phyloP scores from a whole-genome alignment of 495 filamentous ascomycete genomes.

The Aspergillus baeticus region DNA sequence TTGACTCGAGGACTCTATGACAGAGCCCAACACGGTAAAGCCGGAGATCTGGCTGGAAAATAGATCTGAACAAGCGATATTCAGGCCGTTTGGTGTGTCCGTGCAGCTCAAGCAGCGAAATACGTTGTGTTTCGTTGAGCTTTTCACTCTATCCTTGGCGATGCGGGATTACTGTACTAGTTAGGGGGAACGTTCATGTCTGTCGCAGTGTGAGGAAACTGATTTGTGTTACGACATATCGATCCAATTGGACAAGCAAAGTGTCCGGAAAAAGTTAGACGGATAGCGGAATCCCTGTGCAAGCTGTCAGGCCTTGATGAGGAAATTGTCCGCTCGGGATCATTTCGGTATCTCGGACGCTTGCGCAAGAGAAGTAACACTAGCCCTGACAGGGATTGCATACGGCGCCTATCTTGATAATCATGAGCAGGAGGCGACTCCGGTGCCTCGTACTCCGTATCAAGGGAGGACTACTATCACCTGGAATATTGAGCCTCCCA shows the following conservation, averaged over 20 bases:
- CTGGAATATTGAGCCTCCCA: not conserved
- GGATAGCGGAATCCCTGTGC: not conserved
- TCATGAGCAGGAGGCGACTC: slow-evolving; percentile 2
- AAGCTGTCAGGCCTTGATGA: not conserved
- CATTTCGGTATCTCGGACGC: slow-evolving; percentile 8
- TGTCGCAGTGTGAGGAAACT: not conserved
- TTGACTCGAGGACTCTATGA: not conserved
- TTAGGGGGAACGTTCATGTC: not conserved
- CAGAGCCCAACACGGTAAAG: not conserved
- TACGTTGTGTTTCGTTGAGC: too few relatives aligned
- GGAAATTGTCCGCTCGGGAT: not conserved
- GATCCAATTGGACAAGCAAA: not conserved
- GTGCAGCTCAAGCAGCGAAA: too few relatives aligned
- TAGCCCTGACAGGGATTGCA: slow-evolving; percentile 11
- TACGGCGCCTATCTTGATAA: slow-evolving; percentile 15
- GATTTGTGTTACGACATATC: not conserved
- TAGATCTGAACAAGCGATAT: not conserved
- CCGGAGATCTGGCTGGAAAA: not conserved
- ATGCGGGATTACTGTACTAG: too few relatives aligned
- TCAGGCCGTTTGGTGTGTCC: too few relatives aligned
- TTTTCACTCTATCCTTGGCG: too few relatives aligned
- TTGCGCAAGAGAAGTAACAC: not conserved
- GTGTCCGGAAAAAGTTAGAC: too few relatives aligned
- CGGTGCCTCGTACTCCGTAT: not conserved
- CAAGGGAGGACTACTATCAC: not conserved